A percentile compares a stretch with the other conserved stretches of the same genome.
These are phyloP conservation scores for Phialocephala sp. DNA, from an alignment of 2,329 filamentous ascomycete genomes.

Conservation along the genomic window DNA sequence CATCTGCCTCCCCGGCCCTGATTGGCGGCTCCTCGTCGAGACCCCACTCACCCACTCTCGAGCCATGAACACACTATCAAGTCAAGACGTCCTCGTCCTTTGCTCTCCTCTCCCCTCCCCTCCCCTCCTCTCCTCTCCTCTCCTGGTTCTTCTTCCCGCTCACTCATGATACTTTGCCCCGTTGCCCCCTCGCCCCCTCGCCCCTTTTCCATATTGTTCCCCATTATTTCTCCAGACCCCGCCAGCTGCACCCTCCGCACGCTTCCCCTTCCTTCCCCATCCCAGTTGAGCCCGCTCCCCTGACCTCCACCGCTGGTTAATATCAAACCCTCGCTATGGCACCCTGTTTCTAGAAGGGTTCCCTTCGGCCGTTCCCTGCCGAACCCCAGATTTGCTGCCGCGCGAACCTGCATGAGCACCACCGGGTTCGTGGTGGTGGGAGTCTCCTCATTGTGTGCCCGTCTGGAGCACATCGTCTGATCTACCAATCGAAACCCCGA, in stretches of 20 bases:
- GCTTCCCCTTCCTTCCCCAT: background rate
- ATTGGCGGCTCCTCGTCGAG: background rate
- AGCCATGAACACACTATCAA: constrained; percentile 2
- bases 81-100: background rate
- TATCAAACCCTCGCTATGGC: constrained; percentile 22
- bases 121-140: background rate
- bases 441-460: constrained; percentile 22
- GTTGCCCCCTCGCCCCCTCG: background rate
- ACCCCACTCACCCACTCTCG: background rate
- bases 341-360: constrained; percentile 30
- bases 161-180: background rate
- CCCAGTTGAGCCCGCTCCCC: background rate
- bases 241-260: background rate
- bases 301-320: constrained; percentile 23
- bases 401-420: constrained; percentile 40
- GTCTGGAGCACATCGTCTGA: constrained; percentile 37
- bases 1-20: background rate
- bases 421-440: constrained; percentile 27
- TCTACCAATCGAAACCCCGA: constrained; percentile 32
- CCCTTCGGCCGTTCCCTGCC: constrained; percentile 38
- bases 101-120: background rate
- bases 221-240: constrained; percentile 11
- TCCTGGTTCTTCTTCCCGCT: too few species aligned
- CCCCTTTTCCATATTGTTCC: background rate
- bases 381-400: constrained; percentile 39